A percentile compares a stretch with the other conserved stretches of the same genome.
Evolutionary conservation across 163 green algal species (phyloP).

Genomic region (Scenedesmus sp.): DNA sequence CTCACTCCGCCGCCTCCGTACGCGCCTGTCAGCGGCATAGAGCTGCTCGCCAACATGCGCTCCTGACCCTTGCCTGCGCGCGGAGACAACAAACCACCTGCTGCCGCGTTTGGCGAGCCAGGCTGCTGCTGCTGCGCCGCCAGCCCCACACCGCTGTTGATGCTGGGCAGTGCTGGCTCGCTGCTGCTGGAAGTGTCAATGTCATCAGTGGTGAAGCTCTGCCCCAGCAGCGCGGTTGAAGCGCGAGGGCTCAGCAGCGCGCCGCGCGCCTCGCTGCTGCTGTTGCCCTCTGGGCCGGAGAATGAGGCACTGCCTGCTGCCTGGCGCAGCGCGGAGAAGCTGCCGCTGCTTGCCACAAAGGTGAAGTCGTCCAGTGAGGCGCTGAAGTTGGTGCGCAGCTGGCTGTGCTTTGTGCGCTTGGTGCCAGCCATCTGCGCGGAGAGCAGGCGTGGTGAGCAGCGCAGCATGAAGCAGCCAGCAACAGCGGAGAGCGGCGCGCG

Average conservation of each 20-base stretch:
- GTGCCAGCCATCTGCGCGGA: not conserved
- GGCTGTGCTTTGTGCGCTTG: constrained; percentile 22
- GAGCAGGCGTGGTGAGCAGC: not conserved
- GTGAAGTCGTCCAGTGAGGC: constrained; percentile 39
- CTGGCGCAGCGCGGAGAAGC: constrained; percentile 28
- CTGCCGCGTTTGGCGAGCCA: not conserved
- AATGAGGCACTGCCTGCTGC: constrained; percentile 4
- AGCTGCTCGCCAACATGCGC: constrained; percentile 14
- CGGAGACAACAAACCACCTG: not conserved
- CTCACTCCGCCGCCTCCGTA: constrained; percentile 2
- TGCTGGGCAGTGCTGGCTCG: not conserved
- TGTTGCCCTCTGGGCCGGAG: not conserved
- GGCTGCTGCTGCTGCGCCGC: not conserved
- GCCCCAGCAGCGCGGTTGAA: constrained; percentile 8
- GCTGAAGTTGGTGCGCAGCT: constrained; percentile 37
- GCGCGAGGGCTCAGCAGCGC: constrained; percentile 33
- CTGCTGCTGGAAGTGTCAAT: not conserved
- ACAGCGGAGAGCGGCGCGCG: too few relatives aligned
- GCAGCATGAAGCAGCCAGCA: not conserved
- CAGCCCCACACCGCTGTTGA: not conserved
- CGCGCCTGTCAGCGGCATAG: constrained; percentile 16
- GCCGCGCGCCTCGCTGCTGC: not conserved
- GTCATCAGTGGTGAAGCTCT: constrained; percentile 49
- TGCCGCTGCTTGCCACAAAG: constrained; percentile 35
- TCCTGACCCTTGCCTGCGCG: not conserved